Evolutionary conservation across 2,329 filamentous ascomycete species (phyloP).

Genomic region (Colletotrichum nymphaeae): DNA sequence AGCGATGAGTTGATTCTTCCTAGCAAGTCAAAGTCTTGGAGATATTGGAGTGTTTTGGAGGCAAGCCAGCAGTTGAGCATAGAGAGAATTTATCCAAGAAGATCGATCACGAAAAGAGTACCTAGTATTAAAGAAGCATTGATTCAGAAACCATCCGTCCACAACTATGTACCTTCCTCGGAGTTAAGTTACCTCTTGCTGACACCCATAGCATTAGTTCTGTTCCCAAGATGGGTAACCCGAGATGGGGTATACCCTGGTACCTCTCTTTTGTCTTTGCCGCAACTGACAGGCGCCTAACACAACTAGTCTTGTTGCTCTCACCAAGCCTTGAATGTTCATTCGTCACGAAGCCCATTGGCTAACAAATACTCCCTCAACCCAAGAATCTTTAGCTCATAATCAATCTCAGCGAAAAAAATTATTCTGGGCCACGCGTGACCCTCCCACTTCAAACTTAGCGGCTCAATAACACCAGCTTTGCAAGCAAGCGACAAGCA

Average conservation of each 20-base stretch:
- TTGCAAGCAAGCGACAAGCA: neutral
- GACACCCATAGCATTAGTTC: neutral
- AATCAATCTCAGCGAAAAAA: neutral
- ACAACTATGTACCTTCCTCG: neutral
- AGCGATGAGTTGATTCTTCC: neutral
- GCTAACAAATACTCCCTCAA: neutral
- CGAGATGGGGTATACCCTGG: neutral
- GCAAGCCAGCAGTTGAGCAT: too few relatives aligned
- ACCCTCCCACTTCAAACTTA: slow-evolving; percentile 19
- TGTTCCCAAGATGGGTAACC: neutral
- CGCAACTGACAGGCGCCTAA: neutral
- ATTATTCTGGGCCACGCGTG: slow-evolving; percentile 10
- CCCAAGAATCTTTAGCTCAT: neutral
- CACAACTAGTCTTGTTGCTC: neutral
- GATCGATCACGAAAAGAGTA: neutral
- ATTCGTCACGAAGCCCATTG: slow-evolving; percentile 7
- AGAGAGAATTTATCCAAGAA: neutral
- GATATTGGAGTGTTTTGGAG: neutral
- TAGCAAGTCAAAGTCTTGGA: neutral
- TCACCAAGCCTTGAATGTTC: slow-evolving; percentile 1
- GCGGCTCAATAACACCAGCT: neutral
- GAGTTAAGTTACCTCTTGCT: neutral
- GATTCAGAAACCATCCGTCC: neutral
- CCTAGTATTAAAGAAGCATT: neutral
- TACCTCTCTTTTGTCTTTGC: neutral